Base-by-base conservation (phyloP, 192 early-diverging fungal species). In the Podila epicladia region DNA sequence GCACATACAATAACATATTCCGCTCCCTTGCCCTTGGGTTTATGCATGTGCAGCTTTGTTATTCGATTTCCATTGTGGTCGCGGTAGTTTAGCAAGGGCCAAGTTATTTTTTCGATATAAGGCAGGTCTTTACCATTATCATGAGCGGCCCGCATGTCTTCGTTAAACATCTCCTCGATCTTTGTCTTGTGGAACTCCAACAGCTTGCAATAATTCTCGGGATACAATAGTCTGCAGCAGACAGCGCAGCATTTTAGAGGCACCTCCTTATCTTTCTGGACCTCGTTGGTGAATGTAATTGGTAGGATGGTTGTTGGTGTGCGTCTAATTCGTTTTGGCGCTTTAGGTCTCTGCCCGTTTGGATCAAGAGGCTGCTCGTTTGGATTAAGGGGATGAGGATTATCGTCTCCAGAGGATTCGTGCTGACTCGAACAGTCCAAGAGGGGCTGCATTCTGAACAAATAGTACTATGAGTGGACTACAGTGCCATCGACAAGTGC, bases 1-100 rank as follows among this genome's bases (percentile, higher is more conserved):
- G 69, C 69, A 53, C 69, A 70, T 13, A 70, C 69, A 62, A 70
- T 20, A 60, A 70, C 48, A 51, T 55, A 15, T n/a, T n/a, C n/a
- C n/a, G n/a, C n/a, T n/a, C 51, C 51, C 13, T 58, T 68, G 66
- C 55, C 55, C 12, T 45, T 45, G 19, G 67, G 55, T 26, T 48
- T 13, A 41, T 65, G 50, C 31, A 28, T 29, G 48, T 68, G 37
- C 38, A 59, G 67, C 8, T 59, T 15, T 38, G n/a, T 8, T 45
- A 68, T 68, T 26, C 12, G 55, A 13, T 29, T 37, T 68, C 67
- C 57, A 45, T 68, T 48, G 20, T 45, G 53, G n/a, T 68, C 67
- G 24, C 57, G 26, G 57, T 68, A 68, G 48, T 58, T 68, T 37
- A 59, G 37, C 67, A 68, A 68, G 50, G 55, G 67, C 67, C 67